Evolutionary conservation across 2,329 filamentous ascomycete species (phyloP).

Genomic region (Aspergillus sp.): DNA sequence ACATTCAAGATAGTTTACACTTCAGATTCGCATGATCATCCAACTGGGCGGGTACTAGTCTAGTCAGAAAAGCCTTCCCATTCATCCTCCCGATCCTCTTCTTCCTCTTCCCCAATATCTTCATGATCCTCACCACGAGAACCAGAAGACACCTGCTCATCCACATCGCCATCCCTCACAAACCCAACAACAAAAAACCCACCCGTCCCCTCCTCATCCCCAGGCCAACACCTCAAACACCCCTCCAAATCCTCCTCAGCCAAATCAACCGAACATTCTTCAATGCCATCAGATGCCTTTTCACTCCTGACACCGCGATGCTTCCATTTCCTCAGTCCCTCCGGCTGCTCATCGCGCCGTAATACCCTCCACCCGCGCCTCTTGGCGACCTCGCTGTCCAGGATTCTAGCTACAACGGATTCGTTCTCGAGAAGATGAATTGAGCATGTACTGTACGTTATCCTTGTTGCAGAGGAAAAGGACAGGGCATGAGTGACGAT

Average conservation of each 20-base stretch:
- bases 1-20: neutral
- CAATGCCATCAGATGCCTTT: constrained; percentile 2
- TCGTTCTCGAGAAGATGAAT: constrained; percentile 88
- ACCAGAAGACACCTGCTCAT: constrained; percentile 17
- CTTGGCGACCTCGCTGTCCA: constrained; percentile 66
- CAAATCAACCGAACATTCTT: constrained; percentile 25
- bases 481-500: constrained; percentile 80
- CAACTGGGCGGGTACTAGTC: neutral
- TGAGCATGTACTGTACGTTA: constrained; percentile 95
- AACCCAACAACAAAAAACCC: constrained; percentile 96
- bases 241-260: constrained; percentile 60
- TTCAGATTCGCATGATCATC: neutral
- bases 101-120: constrained; percentile 19
- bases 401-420: constrained; percentile 70
- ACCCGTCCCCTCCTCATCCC: constrained; percentile 80
- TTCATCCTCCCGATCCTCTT: constrained; percentile 38
- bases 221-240: constrained; percentile 80
- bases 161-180: constrained; percentile 57
- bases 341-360: constrained; percentile 68
- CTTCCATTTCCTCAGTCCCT: constrained; percentile 73
- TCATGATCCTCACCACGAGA: constrained; percentile 11
- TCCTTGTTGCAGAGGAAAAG: constrained; percentile 71
- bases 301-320: constrained; percentile 60
- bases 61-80: constrained; percentile 48
- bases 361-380: constrained; percentile 76